phyloP scores from a whole-genome alignment of 305 asterid species.

The Euphrasia arctica region DNA sequence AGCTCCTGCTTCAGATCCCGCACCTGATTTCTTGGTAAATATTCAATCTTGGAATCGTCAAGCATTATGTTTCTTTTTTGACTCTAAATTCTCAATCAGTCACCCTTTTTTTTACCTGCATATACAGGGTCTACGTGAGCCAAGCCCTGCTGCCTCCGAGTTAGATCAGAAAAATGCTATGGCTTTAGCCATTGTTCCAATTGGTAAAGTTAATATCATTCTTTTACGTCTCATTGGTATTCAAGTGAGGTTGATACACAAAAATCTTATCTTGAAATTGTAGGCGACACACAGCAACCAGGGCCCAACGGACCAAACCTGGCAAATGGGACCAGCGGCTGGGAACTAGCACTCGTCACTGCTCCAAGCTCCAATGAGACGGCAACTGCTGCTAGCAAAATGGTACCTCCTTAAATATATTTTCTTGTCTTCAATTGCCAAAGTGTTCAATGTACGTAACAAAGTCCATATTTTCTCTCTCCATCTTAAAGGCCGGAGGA shows the following conservation, averaged over 20 bases:
- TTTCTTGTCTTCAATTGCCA: background rate
- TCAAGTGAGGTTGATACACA: conserved; percentile 12
- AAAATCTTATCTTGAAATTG: conserved; percentile 18
- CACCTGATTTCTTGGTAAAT: conserved; percentile 80
- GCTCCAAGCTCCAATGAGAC: conserved; percentile 85
- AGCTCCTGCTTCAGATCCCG: conserved; percentile 52
- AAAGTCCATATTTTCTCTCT: background rate
- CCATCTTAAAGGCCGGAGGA: conserved; percentile 70
- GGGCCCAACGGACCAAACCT: conserved; percentile 43
- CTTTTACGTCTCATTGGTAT: background rate
- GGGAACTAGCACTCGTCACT: conserved; percentile 92
- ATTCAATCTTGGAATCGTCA: background rate
- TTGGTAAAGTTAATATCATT: conserved; percentile 43
- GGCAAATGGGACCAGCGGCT: conserved; percentile 65
- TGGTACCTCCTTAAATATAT: conserved; percentile 43
- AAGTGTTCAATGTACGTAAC: background rate
- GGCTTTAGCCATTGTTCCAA: conserved; percentile 94
- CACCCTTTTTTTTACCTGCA: conserved; percentile 8
- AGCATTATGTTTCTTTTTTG: background rate
- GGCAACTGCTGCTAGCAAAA: conserved; percentile 60
- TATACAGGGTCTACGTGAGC: conserved; percentile 61
- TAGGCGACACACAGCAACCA: conserved; percentile 51
- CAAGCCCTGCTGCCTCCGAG: conserved; percentile 70
- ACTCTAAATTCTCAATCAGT: background rate
- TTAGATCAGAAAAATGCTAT: conserved; percentile 84